Base-by-base conservation (phyloP, 192 early-diverging fungal genomes). In the Coemansia sp. region DNA sequence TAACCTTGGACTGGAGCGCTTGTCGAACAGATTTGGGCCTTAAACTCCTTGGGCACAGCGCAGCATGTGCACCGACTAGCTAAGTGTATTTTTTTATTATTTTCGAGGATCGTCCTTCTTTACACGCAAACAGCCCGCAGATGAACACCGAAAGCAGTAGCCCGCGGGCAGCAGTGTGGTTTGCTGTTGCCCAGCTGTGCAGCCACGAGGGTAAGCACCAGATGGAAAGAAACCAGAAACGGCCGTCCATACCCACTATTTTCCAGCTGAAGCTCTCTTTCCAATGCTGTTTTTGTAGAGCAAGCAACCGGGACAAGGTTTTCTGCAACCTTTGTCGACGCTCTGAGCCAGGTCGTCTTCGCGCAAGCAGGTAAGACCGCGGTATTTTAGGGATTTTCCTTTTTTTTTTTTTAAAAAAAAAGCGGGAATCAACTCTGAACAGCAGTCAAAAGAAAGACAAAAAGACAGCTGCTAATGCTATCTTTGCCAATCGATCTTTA, bases 161-260 rank as follows among this genome's bases (percentile, higher is more conserved):
- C 64, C 66, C 78, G 34, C 78, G 70, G 37, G 69, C 78, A 14
- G 78, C 78, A 6, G 45, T 81, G 38, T 81, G 78, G 78, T 56
- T 72, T 57, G 66, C 70, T 4, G 78, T 81, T 32, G 78, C 78
- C 43, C 73, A 64, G 51, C 70, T 74, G 41, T 81, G 78, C 66
- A 54, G 39, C 35, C 65, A 56, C 18, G 76, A 78, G n/a, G 75
- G 75, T 78, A 72, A 37, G 43, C 12, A 5, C 35, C 7, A 54
- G 22, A 17, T 35, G 48, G 36, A 45, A 37, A 5, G 8, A 35
- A 34, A 8, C 18, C 22, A 20, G 20, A 55, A 18, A 55, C 28
- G 22, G 8, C n/a, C 53, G 9, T 8, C 5, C 15, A 36, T 2
- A 35, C 34, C 58, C 37, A 35, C 58, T 34, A 52, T 18, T 52